A percentile compares a stretch with the other conserved stretches of the same genome.
These are phyloP conservation scores for Kurtzmaniella quercitrusa DNA, from an alignment of 1,139 yeast genomes.

Conservation along the genomic window DNA sequence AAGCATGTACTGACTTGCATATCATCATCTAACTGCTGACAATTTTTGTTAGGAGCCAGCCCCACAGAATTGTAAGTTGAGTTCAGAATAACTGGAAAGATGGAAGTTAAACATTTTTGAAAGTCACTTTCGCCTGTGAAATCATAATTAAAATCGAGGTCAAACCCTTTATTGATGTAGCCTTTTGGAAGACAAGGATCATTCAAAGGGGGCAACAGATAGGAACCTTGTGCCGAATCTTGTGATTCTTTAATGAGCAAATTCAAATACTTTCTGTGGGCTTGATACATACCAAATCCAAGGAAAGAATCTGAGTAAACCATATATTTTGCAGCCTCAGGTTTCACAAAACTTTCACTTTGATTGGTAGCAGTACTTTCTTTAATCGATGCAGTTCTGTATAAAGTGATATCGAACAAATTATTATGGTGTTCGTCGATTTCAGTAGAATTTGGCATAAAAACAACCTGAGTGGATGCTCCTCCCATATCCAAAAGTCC, in stretches of 20 bases:
- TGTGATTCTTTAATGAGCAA: conserved; percentile 26
- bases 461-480: conserved; percentile 80
- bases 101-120: conserved; percentile 46
- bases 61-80: conserved; percentile 23
- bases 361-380: conserved; percentile 8
- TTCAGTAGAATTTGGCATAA: conserved; percentile 63
- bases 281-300: conserved; percentile 75
- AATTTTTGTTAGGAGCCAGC: conserved; percentile 16
- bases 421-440: conserved; percentile 51
- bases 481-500: conserved; percentile 89
- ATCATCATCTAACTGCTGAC: conserved; percentile 28
- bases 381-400: conserved; percentile 2
- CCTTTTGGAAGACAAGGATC: conserved; percentile 68
- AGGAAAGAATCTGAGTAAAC: conserved; percentile 72
- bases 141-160: conserved; percentile 23
- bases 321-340: conserved; percentile 33
- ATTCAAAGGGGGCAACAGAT: conserved; percentile 23
- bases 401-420: conserved; percentile 39
- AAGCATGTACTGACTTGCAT: conserved; percentile 44
- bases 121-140: conserved; percentile 62
- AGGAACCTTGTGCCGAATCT: conserved; percentile 14
- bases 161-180: conserved; percentile 22
- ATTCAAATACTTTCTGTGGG: conserved; percentile 48
- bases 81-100: conserved; percentile 50
- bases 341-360: conserved; percentile 21